These are phyloP conservation scores for Sodiomyces alkalinus DNA, from an alignment of 2,329 filamentous ascomycete species.

Conservation along the genomic window DNA sequence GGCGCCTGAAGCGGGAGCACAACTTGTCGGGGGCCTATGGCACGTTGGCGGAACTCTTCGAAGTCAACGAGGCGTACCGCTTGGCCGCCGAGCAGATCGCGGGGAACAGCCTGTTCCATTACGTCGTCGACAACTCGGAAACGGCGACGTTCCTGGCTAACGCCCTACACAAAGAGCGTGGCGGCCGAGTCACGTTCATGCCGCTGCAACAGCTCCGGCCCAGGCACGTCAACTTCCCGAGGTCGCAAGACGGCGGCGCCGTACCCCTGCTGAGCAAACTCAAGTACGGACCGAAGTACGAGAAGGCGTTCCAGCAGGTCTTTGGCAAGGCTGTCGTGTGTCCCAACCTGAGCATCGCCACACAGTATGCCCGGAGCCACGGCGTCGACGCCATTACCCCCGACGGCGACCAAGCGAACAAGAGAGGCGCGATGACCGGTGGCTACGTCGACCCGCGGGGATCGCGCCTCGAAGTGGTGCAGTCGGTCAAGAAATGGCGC, in stretches of 20 bases:
- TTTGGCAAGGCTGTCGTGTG: slow-evolving; percentile 94
- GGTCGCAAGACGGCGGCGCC: slow-evolving; percentile 56
- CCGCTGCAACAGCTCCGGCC: slow-evolving; percentile 70
- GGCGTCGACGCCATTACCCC: slow-evolving; percentile 86
- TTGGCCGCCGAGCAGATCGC: slow-evolving; percentile 87
- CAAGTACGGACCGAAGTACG: slow-evolving; percentile 59
- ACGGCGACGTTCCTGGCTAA: slow-evolving; percentile 75
- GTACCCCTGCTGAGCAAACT: slow-evolving; percentile 78
- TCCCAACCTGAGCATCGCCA: slow-evolving; percentile 72
- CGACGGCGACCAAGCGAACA: slow-evolving; percentile 88
- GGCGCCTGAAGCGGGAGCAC: slow-evolving; percentile 64
- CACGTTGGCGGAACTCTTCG: slow-evolving; percentile 82
- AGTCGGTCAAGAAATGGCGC: slow-evolving; percentile 58
- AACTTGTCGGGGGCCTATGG: slow-evolving; percentile 81
- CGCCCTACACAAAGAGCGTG: slow-evolving; percentile 60
- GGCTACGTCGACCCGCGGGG: slow-evolving; percentile 79
- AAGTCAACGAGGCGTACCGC: slow-evolving; percentile 71
- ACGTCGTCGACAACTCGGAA: slow-evolving; percentile 82
- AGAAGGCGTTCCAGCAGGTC: slow-evolving; percentile 82
- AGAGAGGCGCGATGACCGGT: slow-evolving; percentile 87
- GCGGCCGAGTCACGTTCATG: slow-evolving; percentile 87
- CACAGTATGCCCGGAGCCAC: slow-evolving; percentile 84
- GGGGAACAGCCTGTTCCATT: slow-evolving; percentile 86
- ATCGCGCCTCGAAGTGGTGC: slow-evolving; percentile 77
- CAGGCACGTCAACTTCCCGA: slow-evolving; percentile 60